Percentiles rank a stretch among this genome's conserved stretches.
phyloP scores from a whole-genome alignment of 2,329 filamentous ascomycete genomes.

The Acrocalymma vagum region DNA sequence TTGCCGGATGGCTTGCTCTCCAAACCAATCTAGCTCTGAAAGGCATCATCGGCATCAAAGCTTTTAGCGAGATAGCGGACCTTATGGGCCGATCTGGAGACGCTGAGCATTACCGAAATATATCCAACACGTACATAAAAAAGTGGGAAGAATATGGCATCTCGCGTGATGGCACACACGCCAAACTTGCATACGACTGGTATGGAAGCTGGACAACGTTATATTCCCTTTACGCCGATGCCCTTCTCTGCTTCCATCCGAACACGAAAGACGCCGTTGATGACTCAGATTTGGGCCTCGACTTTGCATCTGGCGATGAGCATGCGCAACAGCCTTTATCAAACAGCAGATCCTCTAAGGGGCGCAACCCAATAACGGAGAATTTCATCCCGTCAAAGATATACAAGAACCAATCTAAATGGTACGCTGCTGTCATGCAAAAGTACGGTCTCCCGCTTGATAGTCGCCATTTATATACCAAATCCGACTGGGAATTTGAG shows the following conservation, averaged over 20 bases:
- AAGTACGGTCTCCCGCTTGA: constrained; percentile 85
- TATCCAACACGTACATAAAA: constrained; percentile 71
- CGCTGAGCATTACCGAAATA: constrained; percentile 67
- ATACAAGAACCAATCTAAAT: constrained; percentile 81
- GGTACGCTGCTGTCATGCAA: constrained; percentile 82
- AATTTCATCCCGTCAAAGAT: constrained; percentile 77
- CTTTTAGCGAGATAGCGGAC: constrained; percentile 75
- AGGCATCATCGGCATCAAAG: constrained; percentile 82
- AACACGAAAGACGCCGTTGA: constrained; percentile 47
- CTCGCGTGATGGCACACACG: constrained; percentile 73
- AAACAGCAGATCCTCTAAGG: constrained; percentile 12
- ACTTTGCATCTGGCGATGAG: constrained; percentile 16
- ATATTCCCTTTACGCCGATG: constrained; percentile 86
- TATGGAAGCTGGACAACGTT: constrained; percentile 84
- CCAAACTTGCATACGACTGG: constrained; percentile 82
- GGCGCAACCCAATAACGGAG: constrained; percentile 40
- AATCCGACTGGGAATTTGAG: constrained; percentile 93
- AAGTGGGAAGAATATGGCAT: constrained; percentile 78
- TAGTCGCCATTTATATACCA: constrained; percentile 82
- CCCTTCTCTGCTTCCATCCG: constrained; percentile 80
- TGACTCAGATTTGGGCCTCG: background rate
- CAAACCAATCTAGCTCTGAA: constrained; percentile 86
- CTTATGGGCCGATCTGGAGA: constrained; percentile 67
- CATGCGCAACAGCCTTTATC: constrained; percentile 30
- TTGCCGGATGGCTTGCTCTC: constrained; percentile 78